Evolutionary conservation across 106 monocot species (phyloP), one percentile per base, ranked within the genome.

Genomic region (Acorus calamus): DNA sequence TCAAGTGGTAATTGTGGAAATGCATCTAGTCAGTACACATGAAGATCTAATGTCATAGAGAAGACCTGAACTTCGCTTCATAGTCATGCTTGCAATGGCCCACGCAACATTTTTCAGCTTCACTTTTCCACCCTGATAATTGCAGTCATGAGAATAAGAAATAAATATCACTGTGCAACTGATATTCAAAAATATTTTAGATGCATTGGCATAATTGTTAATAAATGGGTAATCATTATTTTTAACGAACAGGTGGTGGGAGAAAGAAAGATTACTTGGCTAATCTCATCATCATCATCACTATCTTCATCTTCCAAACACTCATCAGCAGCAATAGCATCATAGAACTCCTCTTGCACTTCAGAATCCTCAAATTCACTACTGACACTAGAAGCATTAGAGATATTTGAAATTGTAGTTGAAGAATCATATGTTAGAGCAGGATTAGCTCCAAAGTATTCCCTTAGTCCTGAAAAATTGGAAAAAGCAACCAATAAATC

Each of bases 391-490:
- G 78, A 71, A 66, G 49, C 63, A 52, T 75, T 66, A 76, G 73
- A 60, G 14, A 46, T 54, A 63, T 48, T 76, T 50, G 78, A 59
- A 61, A 55, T 53, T 64, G 73, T 72, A 8, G 84, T 73, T 47
- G 78, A 52, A 61, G 77, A 78, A 57, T 83, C 82, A 46, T 70
- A 69, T 65, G 61, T 68, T 46, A 87, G 62, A 0, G 74, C 55
- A 63, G 90, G 87, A 83, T 87, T 83, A 51, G 90, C 86, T 71
- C 54, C 76, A 76, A 96, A 90, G 65, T 90, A 96, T 78, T 96
- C 87, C 55, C 76, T 84, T 76, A 96, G 44, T 52, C 90, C 94
- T 96, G 68, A 59, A 74, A 47, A 6, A 66, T 4, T 28, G 28
- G 28, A 28, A 28, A 8, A 61, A 71, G 47, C 53, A 14, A 69